phyloP scores from a whole-genome alignment of 805 yeast genomes.

The fission yeast (Schizosaccharomyces pombe) region DNA sequence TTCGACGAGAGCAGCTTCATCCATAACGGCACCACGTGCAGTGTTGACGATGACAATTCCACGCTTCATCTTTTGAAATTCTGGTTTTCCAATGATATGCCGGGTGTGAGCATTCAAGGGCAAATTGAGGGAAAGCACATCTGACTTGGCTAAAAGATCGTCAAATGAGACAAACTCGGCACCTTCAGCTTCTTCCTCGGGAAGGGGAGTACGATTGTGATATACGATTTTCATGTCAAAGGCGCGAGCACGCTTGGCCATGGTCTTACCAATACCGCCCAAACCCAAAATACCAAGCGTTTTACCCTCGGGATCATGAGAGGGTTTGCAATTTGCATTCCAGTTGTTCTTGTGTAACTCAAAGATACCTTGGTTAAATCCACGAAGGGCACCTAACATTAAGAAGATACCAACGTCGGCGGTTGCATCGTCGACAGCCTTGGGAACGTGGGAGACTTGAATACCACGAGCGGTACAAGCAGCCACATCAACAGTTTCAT shows the following conservation, averaged over 20 bases:
- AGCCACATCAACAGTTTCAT: conserved; percentile 43
- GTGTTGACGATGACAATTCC: conserved; percentile 64
- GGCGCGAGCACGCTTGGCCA: conserved; percentile 45
- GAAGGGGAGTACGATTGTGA: conserved; percentile 40
- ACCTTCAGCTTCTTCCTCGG: conserved; percentile 39
- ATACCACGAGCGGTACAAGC: conserved; percentile 29
- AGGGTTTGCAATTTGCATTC: conserved; percentile 41
- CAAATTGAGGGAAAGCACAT: conserved; percentile 48
- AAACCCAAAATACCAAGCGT: conserved; percentile 61
- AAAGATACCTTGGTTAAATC: conserved; percentile 38
- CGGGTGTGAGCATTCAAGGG: conserved; percentile 54
- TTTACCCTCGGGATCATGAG: conserved; percentile 55
- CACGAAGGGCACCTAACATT: conserved; percentile 39
- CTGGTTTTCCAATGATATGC: conserved; percentile 39
- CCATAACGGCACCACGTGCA: conserved; percentile 65
- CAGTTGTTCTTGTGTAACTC: conserved; percentile 37
- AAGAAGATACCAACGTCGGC: conserved; percentile 48
- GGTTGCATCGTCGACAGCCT: conserved; percentile 43
- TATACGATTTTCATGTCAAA: conserved; percentile 61
- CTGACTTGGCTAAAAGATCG: conserved; percentile 37
- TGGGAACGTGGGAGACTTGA: conserved; percentile 45
- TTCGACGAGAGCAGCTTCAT: conserved; percentile 30
- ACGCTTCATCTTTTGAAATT: conserved; percentile 46
- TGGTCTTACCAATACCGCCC: conserved; percentile 78
- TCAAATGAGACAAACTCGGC: conserved; percentile 53